Conservation (phyloP, 805 yeast species). For the Blastobotrys chiropterorum region DNA sequence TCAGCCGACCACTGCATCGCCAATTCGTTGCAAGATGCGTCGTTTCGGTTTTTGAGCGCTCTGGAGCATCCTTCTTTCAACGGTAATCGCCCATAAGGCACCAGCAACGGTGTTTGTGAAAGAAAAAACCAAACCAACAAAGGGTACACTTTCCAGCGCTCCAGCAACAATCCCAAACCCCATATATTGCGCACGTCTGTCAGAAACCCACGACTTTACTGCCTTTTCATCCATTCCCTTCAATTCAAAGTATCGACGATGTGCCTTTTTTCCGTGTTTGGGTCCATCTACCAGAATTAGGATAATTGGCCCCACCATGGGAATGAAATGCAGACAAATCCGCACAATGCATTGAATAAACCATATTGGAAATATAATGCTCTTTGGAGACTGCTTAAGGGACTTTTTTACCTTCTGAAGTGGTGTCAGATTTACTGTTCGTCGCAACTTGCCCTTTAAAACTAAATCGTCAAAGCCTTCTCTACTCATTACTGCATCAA, state of each 20-base stretch:
- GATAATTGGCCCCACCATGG: conserved; percentile 53
- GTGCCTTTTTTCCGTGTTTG: conserved; percentile 46
- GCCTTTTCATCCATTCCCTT: conserved; percentile 45
- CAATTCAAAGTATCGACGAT: conserved; percentile 50
- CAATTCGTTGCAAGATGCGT: background rate
- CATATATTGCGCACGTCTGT: conserved; percentile 28
- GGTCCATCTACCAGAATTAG: conserved; percentile 49
- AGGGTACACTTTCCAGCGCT: conserved; percentile 31
- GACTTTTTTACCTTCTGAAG: conserved; percentile 28
- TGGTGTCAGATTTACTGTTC: conserved; percentile 30
- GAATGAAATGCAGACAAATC: conserved; percentile 43
- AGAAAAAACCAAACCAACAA: conserved; percentile 30
- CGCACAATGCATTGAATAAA: conserved; percentile 33
- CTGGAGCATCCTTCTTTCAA: conserved; percentile 19
- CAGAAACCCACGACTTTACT: conserved; percentile 27
- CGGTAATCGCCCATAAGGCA: conserved; percentile 33
- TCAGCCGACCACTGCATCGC: background rate
- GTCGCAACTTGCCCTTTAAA: conserved; percentile 33
- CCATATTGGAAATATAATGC: conserved; percentile 38
- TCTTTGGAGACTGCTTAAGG: conserved; percentile 34
- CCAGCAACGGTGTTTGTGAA: conserved; percentile 34
- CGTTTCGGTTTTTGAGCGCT: background rate
- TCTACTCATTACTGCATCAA: conserved; percentile 42
- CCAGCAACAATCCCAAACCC: conserved; percentile 34
- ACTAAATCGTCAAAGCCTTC: conserved; percentile 44